These are phyloP conservation scores for Annona squamosa DNA, from an alignment of 164 flowering plant genomes.

Conservation along the genomic window DNA sequence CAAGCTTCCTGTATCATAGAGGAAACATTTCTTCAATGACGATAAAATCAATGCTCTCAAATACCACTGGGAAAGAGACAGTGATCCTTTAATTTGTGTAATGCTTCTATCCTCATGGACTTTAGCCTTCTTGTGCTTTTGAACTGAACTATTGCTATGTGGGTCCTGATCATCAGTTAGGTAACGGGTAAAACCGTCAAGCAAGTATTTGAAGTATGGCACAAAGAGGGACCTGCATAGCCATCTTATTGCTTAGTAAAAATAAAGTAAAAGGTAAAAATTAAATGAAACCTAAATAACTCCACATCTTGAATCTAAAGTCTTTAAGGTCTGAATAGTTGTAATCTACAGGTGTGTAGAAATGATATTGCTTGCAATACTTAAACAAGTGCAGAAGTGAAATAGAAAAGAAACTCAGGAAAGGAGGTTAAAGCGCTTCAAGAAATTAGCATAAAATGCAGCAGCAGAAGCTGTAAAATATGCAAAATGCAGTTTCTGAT, in stretches of 20 bases:
- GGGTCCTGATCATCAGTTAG: constrained; percentile 39
- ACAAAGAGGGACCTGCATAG: constrained; percentile 77
- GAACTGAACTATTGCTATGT: constrained; percentile 19
- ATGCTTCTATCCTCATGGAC: constrained; percentile 20
- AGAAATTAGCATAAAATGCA: no score
- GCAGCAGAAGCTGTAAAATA: no score
- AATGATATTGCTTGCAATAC: no score
- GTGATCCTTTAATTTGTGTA: constrained; percentile 14
- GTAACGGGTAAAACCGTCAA: constrained; percentile 44
- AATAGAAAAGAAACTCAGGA: no score
- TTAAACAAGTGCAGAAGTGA: no score
- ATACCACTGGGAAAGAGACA: constrained; percentile 60
- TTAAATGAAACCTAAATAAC: not conserved
- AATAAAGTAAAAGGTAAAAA: not conserved
- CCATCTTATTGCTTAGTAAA: not conserved
- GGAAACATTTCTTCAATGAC: constrained; percentile 77
- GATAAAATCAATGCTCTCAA: constrained; percentile 63
- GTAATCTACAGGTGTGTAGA: no score
- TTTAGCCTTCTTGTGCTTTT: constrained; percentile 74
- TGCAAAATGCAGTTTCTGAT: no score
- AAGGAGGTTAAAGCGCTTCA: no score
- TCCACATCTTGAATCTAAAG: no score
- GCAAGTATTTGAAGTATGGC: constrained; percentile 85
- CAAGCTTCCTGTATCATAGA: constrained; percentile 63
- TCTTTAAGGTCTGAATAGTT: no score